These are phyloP conservation scores for Backusella tarrabulga DNA, from an alignment of 192 early-diverging fungal genomes.

Conservation along the genomic window DNA sequence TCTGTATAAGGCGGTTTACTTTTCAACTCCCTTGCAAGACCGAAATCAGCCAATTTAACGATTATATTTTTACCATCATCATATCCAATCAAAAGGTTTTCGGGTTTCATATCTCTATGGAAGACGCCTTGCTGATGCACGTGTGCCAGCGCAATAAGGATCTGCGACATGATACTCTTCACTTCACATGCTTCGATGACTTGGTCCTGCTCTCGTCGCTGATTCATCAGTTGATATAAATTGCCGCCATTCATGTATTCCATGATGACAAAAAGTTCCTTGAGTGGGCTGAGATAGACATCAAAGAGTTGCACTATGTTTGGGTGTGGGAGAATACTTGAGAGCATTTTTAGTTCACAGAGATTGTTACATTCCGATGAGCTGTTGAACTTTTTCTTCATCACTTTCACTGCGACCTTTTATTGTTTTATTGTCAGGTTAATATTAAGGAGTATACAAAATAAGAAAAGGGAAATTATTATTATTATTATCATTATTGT, in stretches of 20 bases:
- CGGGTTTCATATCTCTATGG: conserved; percentile 97
- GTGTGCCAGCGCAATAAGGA: conserved; percentile 81
- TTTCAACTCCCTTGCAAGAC: conserved; percentile 88
- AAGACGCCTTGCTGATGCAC: conserved; percentile 94
- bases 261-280: conserved; percentile 91
- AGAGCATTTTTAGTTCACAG: conserved; percentile 79
- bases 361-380: conserved; percentile 72
- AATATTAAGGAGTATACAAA: background rate
- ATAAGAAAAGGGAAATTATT: background rate
- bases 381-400: conserved; percentile 79
- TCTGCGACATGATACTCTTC: conserved; percentile 63
- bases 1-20: conserved; percentile 91
- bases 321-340: conserved; percentile 71
- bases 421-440: background rate
- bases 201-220: conserved; percentile 54
- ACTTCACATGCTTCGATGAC: background rate
- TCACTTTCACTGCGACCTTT: conserved; percentile 87
- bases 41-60: conserved; percentile 96
- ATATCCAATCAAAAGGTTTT: conserved; percentile 81
- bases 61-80: conserved; percentile 24
- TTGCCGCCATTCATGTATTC: conserved; percentile 93
- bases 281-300: conserved; percentile 76
- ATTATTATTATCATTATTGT: background rate
- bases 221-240: conserved; percentile 86
- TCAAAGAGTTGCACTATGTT: conserved; percentile 87